Evolutionary conservation across 2,329 filamentous ascomycete genomes (phyloP).

Genomic region (Gaeumannomyces sp.): DNA sequence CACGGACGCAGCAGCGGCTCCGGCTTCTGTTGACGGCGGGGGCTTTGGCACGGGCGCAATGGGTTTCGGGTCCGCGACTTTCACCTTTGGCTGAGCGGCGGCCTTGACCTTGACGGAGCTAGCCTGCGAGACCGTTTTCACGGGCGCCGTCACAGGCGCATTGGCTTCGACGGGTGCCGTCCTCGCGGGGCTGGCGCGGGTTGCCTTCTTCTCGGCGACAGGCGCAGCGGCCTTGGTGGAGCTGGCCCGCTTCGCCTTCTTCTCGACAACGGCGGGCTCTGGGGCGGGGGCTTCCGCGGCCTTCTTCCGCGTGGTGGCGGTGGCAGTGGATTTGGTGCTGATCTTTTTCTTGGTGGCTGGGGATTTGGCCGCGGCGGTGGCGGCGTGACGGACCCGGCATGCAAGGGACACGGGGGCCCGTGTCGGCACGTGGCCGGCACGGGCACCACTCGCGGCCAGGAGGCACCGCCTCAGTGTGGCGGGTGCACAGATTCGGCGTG

Average conservation of each 20-base stretch:
- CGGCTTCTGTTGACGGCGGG: too few species aligned
- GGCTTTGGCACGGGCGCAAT: too few species aligned
- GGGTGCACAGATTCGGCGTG: too few species aligned
- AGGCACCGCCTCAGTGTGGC: slow-evolving; percentile 1
- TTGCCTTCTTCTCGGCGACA: background rate
- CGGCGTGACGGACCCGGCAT: background rate
- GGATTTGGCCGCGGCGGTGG: slow-evolving; percentile 3
- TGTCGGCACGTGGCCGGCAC: too few species aligned
- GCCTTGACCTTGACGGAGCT: too few species aligned
- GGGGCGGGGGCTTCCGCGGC: background rate
- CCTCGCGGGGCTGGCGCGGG: background rate
- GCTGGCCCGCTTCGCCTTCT: slow-evolving; percentile 4
- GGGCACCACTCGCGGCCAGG: background rate
- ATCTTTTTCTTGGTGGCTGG: slow-evolving; percentile 3
- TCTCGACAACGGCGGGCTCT: background rate
- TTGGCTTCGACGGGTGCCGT: background rate
- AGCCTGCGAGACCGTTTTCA: too few species aligned
- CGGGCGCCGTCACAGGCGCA: too few species aligned
- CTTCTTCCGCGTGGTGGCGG: slow-evolving; percentile 6
- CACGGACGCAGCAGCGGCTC: too few species aligned
- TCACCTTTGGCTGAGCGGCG: too few species aligned
- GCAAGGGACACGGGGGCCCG: too few species aligned
- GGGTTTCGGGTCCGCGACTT: too few species aligned
- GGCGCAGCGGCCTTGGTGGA: slow-evolving; percentile 2
- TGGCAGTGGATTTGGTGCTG: background rate